Evolutionary conservation across 2,329 filamentous ascomycete genomes (phyloP), one percentile per base, ranked within the genome.

Genomic region (Chrysoporthe puriensis): DNA sequence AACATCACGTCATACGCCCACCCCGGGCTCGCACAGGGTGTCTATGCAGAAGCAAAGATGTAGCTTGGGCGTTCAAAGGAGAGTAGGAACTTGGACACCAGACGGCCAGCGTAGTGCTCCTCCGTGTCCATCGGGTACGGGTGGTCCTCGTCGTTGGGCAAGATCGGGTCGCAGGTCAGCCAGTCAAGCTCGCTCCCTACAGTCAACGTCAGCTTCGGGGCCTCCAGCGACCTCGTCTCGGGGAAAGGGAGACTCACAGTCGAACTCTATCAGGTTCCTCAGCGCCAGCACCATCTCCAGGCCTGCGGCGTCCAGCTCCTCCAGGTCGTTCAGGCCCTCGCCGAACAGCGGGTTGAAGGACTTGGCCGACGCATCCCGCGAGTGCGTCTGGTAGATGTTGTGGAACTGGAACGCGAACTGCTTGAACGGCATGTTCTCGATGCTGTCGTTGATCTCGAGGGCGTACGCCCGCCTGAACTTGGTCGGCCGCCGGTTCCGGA

Each of bases 321-420:
- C 79, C 48, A 79, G 76, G 67, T 80, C 77, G 26, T 79, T 74
- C 62, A 80, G 78, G 52, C 74, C 74, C 58, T 78, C 75, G 71
- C 87, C 84, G 8, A 83, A 71, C n/a, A 88, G 74, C 21, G 86
- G 86, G 71, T 88, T 88, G 73, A 87, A 88, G 61, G 85, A 79
- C 74, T 79, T 83, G 8, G 80, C 74, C 56, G 81, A 80, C 3
- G 79, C 78, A 70, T 86, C 84, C 71, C 79, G 79, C 65, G 79
- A 81, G 73, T 87, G 84, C 26, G 86, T 88, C 78, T 87, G 85
- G 72, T 86, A 88, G 66, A 86, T 80, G 73, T 86, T 82, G 74
- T 88, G 86, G 73, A 88, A 88, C 75, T 87, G 85, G 70, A 85
- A 86, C 3, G 84, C 84, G 72, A 88, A 87, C 75, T 88, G 85